These are phyloP conservation scores for Chaetomium tenue DNA, from an alignment of 495 filamentous ascomycete species.

Conservation along the genomic window DNA sequence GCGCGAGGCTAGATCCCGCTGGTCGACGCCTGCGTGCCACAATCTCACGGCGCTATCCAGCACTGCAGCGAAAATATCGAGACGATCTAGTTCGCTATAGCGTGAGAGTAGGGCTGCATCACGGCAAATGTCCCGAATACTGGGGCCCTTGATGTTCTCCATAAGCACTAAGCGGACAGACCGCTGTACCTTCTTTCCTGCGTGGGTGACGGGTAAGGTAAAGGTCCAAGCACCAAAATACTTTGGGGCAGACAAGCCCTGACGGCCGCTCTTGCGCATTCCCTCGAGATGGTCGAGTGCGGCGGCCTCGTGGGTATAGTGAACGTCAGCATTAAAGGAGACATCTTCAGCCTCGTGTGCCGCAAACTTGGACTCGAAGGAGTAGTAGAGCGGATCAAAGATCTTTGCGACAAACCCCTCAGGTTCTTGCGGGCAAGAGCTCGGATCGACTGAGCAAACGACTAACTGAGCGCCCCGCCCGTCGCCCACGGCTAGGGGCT, in stretches of 20 bases:
- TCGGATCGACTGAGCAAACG: constrained; percentile 5
- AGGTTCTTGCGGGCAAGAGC: background rate
- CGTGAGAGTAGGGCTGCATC: background rate
- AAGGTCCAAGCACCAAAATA: constrained; percentile 25
- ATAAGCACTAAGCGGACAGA: constrained; percentile 23
- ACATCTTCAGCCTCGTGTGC: background rate
- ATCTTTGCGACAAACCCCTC: constrained; percentile 22
- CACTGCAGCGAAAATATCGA: constrained; percentile 14
- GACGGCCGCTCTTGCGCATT: background rate
- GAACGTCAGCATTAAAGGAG: constrained; percentile 1
- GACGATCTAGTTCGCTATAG: constrained; percentile 15
- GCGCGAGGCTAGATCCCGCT: constrained; percentile 22
- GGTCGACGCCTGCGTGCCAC: constrained; percentile 17
- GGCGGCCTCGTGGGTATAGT: constrained; percentile 23
- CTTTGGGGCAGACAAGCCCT: constrained; percentile 13
- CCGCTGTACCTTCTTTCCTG: background rate
- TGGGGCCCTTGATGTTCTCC: constrained; percentile 5
- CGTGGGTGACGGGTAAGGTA: constrained; percentile 4
- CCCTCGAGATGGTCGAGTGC: constrained; percentile 15
- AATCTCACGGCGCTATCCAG: constrained; percentile 15
- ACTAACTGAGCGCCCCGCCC: constrained; percentile 4
- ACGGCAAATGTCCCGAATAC: background rate
- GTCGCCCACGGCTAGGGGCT: background rate
- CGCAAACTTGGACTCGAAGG: background rate
- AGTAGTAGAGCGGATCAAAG: constrained; percentile 26